These are phyloP conservation scores for Trichomonas gallinae DNA, from an alignment of 208 protist genomes.

Conservation along the genomic window DNA sequence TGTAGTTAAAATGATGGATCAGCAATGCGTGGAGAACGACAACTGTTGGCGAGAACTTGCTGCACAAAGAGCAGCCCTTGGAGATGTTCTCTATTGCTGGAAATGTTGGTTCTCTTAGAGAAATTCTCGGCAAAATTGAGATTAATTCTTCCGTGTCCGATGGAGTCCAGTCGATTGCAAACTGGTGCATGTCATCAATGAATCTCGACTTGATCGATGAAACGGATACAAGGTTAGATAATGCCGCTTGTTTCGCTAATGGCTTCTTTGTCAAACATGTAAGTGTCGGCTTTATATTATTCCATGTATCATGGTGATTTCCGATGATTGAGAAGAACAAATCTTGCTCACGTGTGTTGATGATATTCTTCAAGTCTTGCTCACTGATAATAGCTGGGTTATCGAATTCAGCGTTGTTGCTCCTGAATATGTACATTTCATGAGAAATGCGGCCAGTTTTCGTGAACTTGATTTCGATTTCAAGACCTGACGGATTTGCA, in stretches of 20 bases:
- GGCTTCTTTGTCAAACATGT: not conserved
- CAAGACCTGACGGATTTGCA: not conserved
- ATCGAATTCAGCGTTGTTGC: not conserved
- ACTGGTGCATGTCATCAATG: not conserved
- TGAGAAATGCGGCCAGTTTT: not conserved
- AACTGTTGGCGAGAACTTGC: not conserved
- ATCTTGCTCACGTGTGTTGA: not conserved
- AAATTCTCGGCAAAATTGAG: not conserved
- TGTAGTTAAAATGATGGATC: constrained; percentile 11
- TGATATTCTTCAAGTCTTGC: not conserved
- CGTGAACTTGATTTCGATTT: not conserved
- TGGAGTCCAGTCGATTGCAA: not conserved
- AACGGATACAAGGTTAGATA: not conserved
- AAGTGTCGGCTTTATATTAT: not conserved
- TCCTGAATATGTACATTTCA: not conserved
- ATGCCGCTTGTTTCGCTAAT: not conserved
- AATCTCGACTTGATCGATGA: not conserved
- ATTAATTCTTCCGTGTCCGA: not conserved
- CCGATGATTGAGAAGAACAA: not conserved
- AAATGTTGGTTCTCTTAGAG: not conserved
- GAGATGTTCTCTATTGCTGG: not conserved
- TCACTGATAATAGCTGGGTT: not conserved
- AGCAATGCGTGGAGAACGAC: not conserved
- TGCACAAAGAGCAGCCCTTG: not conserved
- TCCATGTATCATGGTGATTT: not conserved